Evolutionary conservation across 441 rosid species (phyloP).

Genomic region (Croton setiger): DNA sequence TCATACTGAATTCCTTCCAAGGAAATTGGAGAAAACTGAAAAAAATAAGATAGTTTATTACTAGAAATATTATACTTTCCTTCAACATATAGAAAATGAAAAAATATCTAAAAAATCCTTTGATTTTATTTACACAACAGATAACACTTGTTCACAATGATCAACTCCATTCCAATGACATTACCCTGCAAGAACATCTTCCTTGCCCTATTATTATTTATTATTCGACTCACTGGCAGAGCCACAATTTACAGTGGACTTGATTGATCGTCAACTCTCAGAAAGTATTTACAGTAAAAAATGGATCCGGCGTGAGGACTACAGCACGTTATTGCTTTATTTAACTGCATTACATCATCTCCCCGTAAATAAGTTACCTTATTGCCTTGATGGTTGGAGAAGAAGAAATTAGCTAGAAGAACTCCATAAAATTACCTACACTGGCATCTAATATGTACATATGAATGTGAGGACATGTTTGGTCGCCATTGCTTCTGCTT

Average conservation of each 20-base stretch:
- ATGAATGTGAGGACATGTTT: constrained; percentile 9
- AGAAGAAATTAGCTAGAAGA: neutral
- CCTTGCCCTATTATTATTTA: neutral
- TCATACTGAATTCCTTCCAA: too few relatives aligned
- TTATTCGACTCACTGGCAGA: neutral
- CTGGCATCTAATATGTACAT: neutral
- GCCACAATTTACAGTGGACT: too few relatives aligned
- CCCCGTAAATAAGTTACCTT: neutral
- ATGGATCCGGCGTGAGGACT: neutral
- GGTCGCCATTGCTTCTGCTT: constrained; percentile 19
- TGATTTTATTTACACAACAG: neutral
- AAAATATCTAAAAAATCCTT: too few relatives aligned
- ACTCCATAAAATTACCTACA: neutral
- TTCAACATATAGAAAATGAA: too few relatives aligned
- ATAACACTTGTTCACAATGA: neutral
- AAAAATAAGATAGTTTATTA: too few relatives aligned
- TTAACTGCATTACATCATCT: neutral
- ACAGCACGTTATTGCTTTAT: constrained; percentile 3
- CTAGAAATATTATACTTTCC: too few relatives aligned
- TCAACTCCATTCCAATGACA: neutral
- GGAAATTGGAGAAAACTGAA: too few relatives aligned
- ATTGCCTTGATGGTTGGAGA: constrained; percentile 5
- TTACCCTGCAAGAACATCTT: neutral
- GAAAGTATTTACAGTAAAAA: too few relatives aligned
- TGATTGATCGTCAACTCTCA: too few relatives aligned